These are phyloP conservation scores for Gymnopilus dilepis DNA, from an alignment of 768 basidiomycete species.

Conservation along the genomic window DNA sequence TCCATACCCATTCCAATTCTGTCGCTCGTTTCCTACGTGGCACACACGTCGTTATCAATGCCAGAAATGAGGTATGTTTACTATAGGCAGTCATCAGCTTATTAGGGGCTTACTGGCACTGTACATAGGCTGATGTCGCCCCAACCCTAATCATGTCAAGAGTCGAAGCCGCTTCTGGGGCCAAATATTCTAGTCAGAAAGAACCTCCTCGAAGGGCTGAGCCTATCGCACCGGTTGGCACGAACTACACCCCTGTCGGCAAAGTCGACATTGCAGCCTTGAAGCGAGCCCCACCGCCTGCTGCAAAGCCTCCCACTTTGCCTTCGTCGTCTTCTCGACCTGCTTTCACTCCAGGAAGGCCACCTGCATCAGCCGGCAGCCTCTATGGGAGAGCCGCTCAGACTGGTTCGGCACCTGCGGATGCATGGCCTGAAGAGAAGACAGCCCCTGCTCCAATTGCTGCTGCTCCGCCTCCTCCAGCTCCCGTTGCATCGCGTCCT, in stretches of 20 bases:
- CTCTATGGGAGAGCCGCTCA: constrained; percentile 45
- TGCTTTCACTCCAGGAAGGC: constrained; percentile 46
- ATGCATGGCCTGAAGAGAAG: constrained; percentile 67
- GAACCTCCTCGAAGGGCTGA: constrained; percentile 75
- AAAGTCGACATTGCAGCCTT: constrained; percentile 70
- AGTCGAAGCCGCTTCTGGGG: constrained; percentile 89
- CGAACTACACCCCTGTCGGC: constrained; percentile 77
- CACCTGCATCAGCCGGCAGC: constrained; percentile 46
- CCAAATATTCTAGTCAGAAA: constrained; percentile 85
- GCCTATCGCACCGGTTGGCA: constrained; percentile 83
- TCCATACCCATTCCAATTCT: constrained; percentile 84
- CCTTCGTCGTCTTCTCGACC: constrained; percentile 53
- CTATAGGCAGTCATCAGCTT: not conserved
- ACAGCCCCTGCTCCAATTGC: constrained; percentile 36
- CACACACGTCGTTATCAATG: constrained; percentile 84
- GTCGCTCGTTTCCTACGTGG: constrained; percentile 83
- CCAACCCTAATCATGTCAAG: constrained; percentile 83
- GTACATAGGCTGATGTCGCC: constrained; percentile 72
- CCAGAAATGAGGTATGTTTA: constrained; percentile 77
- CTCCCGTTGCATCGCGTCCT: constrained; percentile 51
- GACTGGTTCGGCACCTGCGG: constrained; percentile 50
- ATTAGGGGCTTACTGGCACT: not conserved
- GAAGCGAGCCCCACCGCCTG: constrained; percentile 49
- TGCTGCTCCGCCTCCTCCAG: constrained; percentile 44
- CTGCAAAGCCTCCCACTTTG: constrained; percentile 40